Percentiles rank a stretch among this genome's conserved stretches.
These are phyloP conservation scores for Aspergillus chevalieri DNA, from an alignment of 2,329 filamentous ascomycete species.

Conservation along the genomic window DNA sequence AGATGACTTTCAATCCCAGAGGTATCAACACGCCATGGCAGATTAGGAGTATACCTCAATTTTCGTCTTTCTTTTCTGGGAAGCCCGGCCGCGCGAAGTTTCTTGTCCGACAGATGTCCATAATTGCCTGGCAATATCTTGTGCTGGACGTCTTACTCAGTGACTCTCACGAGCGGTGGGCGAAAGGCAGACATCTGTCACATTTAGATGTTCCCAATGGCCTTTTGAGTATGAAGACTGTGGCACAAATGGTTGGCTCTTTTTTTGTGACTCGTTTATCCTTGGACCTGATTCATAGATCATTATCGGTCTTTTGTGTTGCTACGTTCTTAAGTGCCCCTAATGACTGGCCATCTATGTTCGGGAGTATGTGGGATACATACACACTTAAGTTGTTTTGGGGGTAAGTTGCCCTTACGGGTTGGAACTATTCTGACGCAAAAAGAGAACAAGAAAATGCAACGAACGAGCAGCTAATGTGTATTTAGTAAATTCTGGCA, in stretches of 20 bases:
- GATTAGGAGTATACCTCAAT: conserved; percentile 13
- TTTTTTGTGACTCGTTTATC: conserved; percentile 11
- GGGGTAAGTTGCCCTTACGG: conserved; percentile 15
- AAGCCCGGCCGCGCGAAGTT: conserved; percentile 8
- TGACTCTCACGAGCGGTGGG: neutral
- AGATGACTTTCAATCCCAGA: conserved; percentile 5
- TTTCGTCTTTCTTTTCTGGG: conserved; percentile 1
- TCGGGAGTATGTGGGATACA: conserved; percentile 17
- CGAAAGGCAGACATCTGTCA: neutral
- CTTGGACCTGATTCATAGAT: conserved; percentile 16
- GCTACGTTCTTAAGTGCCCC: conserved; percentile 9
- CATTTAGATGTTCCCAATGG: conserved; percentile 1
- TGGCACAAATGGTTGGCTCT: conserved; percentile 8
- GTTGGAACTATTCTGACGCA: too few species aligned
- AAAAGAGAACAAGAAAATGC: neutral
- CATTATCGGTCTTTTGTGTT: conserved; percentile 15
- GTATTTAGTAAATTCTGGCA: conserved; percentile 24
- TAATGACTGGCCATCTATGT: conserved; percentile 18
- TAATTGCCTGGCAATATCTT: conserved; percentile 18
- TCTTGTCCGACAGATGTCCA: conserved; percentile 13
- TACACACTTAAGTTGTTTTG: conserved; percentile 23
- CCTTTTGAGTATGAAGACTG: conserved; percentile 7
- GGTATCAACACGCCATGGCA: conserved; percentile 18
- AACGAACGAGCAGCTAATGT: neutral
- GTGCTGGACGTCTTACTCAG: conserved; percentile 8